Conservation (phyloP, 306 rosid species). For the Prunus dulcis region DNA sequence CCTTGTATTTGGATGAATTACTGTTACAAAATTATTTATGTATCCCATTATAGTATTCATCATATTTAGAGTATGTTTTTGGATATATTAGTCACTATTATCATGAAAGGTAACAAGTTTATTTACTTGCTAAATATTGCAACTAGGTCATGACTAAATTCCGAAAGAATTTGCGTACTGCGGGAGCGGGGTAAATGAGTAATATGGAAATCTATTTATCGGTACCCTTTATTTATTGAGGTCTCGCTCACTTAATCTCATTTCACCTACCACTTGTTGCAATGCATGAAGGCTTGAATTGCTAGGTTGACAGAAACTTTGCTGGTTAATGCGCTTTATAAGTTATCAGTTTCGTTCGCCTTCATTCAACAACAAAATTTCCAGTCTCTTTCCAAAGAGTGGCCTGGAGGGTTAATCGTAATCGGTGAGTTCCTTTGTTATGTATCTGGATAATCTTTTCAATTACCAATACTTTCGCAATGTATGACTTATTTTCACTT, state of each 20-base stretch:
- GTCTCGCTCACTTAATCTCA: neutral
- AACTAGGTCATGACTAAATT: neutral
- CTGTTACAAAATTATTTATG: neutral
- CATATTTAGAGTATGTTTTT: neutral
- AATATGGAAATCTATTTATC: neutral
- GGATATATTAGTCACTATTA: neutral
- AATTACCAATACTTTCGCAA: neutral
- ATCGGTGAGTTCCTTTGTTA: constrained; percentile 20
- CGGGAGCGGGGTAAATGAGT: neutral
- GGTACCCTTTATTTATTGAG: neutral
- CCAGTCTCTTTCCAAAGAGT: neutral
- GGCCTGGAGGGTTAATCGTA: neutral
- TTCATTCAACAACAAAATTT: neutral
- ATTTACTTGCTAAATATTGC: neutral
- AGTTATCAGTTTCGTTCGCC: neutral
- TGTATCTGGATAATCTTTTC: neutral
- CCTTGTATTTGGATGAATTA: neutral
- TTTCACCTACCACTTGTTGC: constrained; percentile 21
- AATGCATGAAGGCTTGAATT: constrained; percentile 12
- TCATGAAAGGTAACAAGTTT: neutral
- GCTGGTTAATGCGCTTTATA: constrained; percentile 3
- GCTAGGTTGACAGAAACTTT: constrained; percentile 9
- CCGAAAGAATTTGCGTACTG: neutral
- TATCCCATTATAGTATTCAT: neutral
- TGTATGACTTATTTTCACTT: neutral